A percentile compares a stretch with the other conserved stretches of the same genome.
Evolutionary conservation across 306 rosid species (phyloP).

Genomic region (Macrotyloma uniflorum): DNA sequence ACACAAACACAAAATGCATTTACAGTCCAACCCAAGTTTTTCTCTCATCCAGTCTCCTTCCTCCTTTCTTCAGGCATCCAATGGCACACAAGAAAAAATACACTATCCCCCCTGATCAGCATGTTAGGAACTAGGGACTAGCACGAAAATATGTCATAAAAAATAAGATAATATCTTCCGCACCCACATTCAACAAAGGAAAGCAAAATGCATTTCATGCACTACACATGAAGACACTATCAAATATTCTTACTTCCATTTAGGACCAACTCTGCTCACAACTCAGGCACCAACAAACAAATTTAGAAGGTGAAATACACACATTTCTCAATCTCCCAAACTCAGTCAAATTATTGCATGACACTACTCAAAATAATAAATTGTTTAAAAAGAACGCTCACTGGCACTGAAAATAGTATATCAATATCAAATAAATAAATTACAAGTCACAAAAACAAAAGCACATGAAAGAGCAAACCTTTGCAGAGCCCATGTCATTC

Average conservation of each 20-base stretch:
- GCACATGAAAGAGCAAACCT: slow-evolving; percentile 46
- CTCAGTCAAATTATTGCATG: slow-evolving; percentile 14
- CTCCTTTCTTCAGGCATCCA: background rate
- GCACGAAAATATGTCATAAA: background rate
- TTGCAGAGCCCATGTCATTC: slow-evolving; percentile 95
- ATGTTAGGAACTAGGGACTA: background rate
- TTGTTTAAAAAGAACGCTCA: background rate
- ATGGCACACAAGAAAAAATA: too few species aligned
- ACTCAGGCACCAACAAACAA: background rate
- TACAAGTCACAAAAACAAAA: background rate
- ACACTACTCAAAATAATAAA: background rate
- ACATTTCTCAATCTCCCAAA: slow-evolving; percentile 5
- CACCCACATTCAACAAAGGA: background rate
- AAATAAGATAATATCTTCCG: background rate
- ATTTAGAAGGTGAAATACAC: slow-evolving; percentile 1
- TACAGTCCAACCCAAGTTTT: background rate
- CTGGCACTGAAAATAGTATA: background rate
- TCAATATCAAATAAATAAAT: slow-evolving; percentile 15
- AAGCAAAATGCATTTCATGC: background rate
- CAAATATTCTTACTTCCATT: background rate
- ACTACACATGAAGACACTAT: slow-evolving; percentile 2
- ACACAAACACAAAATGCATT: background rate
- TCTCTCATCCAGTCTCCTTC: background rate
- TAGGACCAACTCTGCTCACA: slow-evolving; percentile 9
- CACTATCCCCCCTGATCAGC: background rate